Evolutionary conservation across 2,329 filamentous ascomycete genomes (phyloP), one percentile per base, ranked within the genome.

Genomic region (Fusarium sp.): DNA sequence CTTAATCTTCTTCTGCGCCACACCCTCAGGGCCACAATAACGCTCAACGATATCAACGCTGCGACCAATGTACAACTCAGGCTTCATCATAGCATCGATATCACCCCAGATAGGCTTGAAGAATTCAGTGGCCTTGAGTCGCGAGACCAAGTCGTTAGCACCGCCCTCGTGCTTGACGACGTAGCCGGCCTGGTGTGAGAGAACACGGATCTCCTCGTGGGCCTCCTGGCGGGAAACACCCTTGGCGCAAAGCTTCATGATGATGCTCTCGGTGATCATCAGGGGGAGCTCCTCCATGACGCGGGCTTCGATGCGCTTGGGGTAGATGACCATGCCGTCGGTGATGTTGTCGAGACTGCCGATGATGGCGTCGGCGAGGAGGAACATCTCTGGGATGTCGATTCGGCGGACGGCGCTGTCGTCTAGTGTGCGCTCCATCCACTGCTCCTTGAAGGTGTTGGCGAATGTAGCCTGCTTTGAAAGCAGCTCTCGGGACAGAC

Each of bases 201-300:
- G 65, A 5, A 71, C 68, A 1, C 62, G 68, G 20, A 71, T 68
- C 53, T 71, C 46, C 43, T 71, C 68, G 21, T 71, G 68, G 3
- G 67, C 65, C 40, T 70, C 68, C 30, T 70, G 68, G 28, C 68
- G 57, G 20, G 53, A 65, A 0, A 47, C 62, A 0, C 68, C 68
- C 62, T 65, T 64, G 11, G 54, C 60, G 10, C 58, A 48, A 6
- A 71, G 42, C 10, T 48, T 53, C 67, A 70, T 70, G 42, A 70
- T 70, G 47, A 70, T 65, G 43, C 53, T 68, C 32, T 71, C 68
- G 1, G 68, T 62, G 15, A 61, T 65, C 55, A 71, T 71, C 30
- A 69, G 65, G 1, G 68, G 68, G 0, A 71, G 39, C 26, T 71
- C 62, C 1, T 52, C 48, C 28, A 57, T 54, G 32, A 68, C 30